Evolutionary conservation across 441 rosid genomes (phyloP).

Genomic region (Adansonia rubrostipa): DNA sequence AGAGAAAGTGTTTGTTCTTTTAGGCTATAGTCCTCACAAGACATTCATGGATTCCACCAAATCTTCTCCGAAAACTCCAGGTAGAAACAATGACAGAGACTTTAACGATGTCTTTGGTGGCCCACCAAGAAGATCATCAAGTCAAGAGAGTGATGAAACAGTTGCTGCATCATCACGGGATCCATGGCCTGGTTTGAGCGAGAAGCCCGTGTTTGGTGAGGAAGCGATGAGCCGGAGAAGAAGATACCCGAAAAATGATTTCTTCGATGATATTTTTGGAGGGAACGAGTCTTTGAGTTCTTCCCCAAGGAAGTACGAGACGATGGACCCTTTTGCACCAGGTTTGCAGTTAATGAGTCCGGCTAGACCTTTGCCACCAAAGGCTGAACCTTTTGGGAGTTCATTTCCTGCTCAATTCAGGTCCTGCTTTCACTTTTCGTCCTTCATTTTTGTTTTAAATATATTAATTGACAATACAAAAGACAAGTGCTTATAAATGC

Average conservation of each 20-base stretch:
- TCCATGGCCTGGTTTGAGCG: constrained; percentile 48
- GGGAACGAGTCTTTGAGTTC: constrained; percentile 52
- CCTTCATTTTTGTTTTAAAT: not conserved
- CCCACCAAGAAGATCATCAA: constrained; percentile 76
- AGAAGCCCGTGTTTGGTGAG: constrained; percentile 89
- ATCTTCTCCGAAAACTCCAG: no score
- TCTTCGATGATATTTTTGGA: constrained; percentile 80
- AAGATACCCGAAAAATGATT: constrained; percentile 50
- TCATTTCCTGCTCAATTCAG: constrained; percentile 70
- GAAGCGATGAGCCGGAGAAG: constrained; percentile 46
- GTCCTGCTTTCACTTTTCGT: constrained; percentile 39
- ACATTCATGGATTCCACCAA: constrained; percentile 26
- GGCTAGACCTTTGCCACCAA: constrained; percentile 49
- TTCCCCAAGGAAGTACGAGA: constrained; percentile 50
- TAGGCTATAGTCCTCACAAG: constrained; percentile 41
- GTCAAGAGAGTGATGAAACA: constrained; percentile 41
- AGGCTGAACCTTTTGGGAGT: constrained; percentile 53
- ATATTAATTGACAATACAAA: not conserved
- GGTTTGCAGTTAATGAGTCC: constrained; percentile 74
- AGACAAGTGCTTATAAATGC: no score
- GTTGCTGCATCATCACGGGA: constrained; percentile 25
- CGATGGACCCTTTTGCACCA: constrained; percentile 51
- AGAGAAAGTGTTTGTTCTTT: constrained; percentile 37
- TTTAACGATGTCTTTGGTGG: constrained; percentile 94
- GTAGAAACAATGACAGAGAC: constrained; percentile 55